These are phyloP conservation scores for Eutypella sp. DNA, from an alignment of 2,329 filamentous ascomycete species.

Conservation along the genomic window DNA sequence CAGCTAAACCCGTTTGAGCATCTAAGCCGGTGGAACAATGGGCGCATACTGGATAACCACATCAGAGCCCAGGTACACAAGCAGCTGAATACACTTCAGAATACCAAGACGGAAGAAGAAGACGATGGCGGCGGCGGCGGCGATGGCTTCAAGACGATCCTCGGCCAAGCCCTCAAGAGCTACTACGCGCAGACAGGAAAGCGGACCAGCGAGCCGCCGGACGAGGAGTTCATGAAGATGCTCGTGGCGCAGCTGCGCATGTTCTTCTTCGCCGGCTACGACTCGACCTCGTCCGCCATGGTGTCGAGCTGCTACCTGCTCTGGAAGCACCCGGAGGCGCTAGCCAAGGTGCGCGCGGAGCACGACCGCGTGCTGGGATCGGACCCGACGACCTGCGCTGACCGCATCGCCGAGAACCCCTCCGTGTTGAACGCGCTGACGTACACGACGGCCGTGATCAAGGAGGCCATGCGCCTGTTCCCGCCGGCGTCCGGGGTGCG, in stretches of 20 bases:
- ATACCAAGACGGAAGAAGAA: constrained; percentile 15
- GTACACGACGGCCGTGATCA: constrained; percentile 50
- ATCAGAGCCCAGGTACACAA: constrained; percentile 24
- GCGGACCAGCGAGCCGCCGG: constrained; percentile 13
- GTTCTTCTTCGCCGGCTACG: constrained; percentile 36
- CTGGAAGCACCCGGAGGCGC: constrained; percentile 23
- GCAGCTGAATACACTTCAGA: constrained; percentile 16
- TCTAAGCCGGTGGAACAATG: constrained; percentile 28
- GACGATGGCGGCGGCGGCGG: no score
- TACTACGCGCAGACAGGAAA: constrained; percentile 23
- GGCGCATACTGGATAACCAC: constrained; percentile 22
- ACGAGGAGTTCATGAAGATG: constrained; percentile 23
- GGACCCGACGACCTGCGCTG: constrained; percentile 33
- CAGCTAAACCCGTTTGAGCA: constrained; percentile 24
- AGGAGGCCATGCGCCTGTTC: constrained; percentile 50
- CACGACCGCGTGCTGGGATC: constrained; percentile 46
- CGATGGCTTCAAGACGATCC: constrained; percentile 23
- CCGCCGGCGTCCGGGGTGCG: constrained; percentile 45
- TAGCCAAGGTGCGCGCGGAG: constrained; percentile 34
- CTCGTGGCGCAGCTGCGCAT: constrained; percentile 28
- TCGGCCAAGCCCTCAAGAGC: constrained; percentile 27
- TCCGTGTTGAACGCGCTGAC: constrained; percentile 45
- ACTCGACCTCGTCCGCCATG: constrained; percentile 32
- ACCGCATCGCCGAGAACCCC: constrained; percentile 35
- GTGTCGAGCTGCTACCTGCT: constrained; percentile 25